Conservation (phyloP, 176 grass and related monocot genomes). For the Calamus simplicifolius region DNA sequence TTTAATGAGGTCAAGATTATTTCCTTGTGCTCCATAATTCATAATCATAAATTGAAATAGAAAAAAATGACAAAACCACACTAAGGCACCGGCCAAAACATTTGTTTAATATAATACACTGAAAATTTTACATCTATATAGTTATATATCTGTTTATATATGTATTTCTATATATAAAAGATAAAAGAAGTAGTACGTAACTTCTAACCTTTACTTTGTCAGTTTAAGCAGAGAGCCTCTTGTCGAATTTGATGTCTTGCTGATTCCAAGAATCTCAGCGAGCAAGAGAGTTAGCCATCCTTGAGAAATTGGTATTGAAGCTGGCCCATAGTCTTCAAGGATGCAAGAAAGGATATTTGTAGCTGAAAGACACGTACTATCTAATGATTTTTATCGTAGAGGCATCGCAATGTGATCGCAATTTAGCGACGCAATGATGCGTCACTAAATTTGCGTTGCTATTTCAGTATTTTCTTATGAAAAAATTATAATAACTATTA, state of each 20-base stretch:
- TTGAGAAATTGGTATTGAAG: slow-evolving; percentile 87
- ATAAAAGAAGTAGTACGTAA: slow-evolving; percentile 6
- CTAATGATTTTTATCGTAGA: no score
- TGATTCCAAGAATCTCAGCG: slow-evolving; percentile 62
- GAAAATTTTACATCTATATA: not conserved
- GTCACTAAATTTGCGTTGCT: no score
- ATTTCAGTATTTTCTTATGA: no score
- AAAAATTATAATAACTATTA: no score
- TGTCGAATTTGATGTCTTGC: slow-evolving; percentile 50
- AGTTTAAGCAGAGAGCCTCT: slow-evolving; percentile 38
- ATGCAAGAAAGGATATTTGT: slow-evolving; percentile 80
- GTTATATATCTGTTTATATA: not conserved
- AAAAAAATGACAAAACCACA: no score
- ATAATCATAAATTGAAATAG: no score
- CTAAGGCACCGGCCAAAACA: no score
- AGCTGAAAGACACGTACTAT: slow-evolving; percentile 48
- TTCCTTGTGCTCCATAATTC: no score
- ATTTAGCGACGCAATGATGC: no score
- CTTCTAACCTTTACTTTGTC: slow-evolving; percentile 64
- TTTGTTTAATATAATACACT: no score
- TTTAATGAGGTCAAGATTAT: no score
- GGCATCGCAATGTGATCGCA: no score
- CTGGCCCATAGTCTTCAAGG: slow-evolving; percentile 74
- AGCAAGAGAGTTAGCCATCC: slow-evolving; percentile 84
- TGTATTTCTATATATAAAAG: not conserved